Base-by-base conservation (phyloP, 176 grass and related monocot genomes). In the Urochloa ruziziensis region DNA sequence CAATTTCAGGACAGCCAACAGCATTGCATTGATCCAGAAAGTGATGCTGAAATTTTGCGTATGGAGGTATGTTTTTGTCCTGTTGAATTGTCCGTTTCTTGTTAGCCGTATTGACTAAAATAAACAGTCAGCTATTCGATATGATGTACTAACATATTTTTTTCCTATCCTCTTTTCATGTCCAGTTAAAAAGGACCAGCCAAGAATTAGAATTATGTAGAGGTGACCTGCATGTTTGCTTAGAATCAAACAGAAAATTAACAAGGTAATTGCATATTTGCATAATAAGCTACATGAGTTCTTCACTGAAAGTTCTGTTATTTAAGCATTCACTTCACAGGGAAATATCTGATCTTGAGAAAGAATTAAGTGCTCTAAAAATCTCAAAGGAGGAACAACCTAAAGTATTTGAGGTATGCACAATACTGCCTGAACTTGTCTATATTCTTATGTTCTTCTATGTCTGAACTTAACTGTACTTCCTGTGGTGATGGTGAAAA, bases 161-260 rank as follows among this genome's bases (percentile, higher is more conserved):
- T 39, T 35, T 44, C 5, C 29, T 9, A 59, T 42, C 51, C 28
- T 70, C 62, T 48, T 77, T 80, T 47, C 19, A 61, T 67, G 82
- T 89, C 56, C 81, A 98, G 96, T 83, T 95, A 70, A 90, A 84
- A 86, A 88, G 76, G 67, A 87, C 83, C 29, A 48, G 35, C 30
- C 62, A 90, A 69, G 91, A 94, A 42, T 80, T 98, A 67, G 91
- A 93, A 81, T 90, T 65, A 58, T 98, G 93, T 78, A 90, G 68
- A 51, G 85, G 67, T 44, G 67, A 95, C 37, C 82, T 94, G 14
- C 86, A 94, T 82, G 74, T 71, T 90, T 98, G 91, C 83, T 86
- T 95, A 86, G 89, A 90, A 80, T 87, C 92, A 82, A 98, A 95
- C 80, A 84, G 75, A 90, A 90, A 87, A 51, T 68, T 95, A 24